Conservation (phyloP, 1,284 basidiomycete species). For the Heterobasidion occidentale region DNA sequence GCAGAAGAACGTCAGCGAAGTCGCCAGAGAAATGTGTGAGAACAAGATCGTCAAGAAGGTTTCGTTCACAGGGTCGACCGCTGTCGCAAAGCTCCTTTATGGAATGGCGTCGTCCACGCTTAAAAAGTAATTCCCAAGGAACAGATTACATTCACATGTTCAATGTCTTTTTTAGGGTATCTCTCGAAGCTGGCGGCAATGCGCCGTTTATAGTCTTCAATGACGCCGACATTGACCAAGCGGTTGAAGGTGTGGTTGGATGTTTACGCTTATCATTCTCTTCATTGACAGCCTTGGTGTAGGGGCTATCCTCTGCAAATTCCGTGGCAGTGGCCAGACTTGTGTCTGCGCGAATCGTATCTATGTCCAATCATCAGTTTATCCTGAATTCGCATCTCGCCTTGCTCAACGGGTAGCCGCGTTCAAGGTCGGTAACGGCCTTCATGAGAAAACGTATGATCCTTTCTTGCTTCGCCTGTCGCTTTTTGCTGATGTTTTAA, state of each 20-base stretch:
- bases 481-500: background rate
- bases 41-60: constrained; percentile 78
- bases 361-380: constrained; percentile 79
- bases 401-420: constrained; percentile 78
- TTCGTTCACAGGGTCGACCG: constrained; percentile 91
- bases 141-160: background rate
- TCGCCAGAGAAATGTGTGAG: constrained; percentile 80
- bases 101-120: constrained; percentile 78
- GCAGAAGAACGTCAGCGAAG: constrained; percentile 70
- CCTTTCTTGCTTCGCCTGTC: background rate
- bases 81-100: constrained; percentile 88
- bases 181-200: constrained; percentile 86
- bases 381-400: constrained; percentile 80
- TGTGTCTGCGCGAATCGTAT: constrained; percentile 84
- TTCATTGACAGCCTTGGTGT: background rate
- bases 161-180: constrained; percentile 42
- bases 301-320: constrained; percentile 87
- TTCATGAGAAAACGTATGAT: constrained; percentile 71
- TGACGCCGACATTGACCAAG: constrained; percentile 90
- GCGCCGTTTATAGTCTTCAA: constrained; percentile 96
- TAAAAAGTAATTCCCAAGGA: constrained; percentile 66
- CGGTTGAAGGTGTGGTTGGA: constrained; percentile 63
- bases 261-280: background rate
- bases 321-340: constrained; percentile 89
- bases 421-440: constrained; percentile 90